Evolutionary conservation across 1,284 basidiomycete species (phyloP).

Genomic region (Malassezia arunalokei): DNA sequence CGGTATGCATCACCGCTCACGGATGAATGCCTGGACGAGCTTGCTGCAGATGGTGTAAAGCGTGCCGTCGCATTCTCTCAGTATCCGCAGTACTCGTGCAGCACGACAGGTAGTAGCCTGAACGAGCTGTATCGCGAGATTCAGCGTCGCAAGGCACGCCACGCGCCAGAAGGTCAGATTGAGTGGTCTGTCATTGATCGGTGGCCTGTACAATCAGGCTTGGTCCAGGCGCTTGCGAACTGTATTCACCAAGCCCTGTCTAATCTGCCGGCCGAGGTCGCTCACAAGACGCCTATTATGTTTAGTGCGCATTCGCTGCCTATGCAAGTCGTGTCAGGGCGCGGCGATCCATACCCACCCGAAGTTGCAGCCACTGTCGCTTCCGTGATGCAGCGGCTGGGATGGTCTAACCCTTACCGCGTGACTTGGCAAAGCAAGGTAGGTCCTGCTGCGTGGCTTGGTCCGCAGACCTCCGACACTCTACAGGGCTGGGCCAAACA

Average conservation of each 20-base stretch:
- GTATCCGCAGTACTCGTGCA: slow-evolving; percentile 98
- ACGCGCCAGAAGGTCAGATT: slow-evolving; percentile 52
- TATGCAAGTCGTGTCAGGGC: slow-evolving; percentile 53
- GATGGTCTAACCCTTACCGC: slow-evolving; percentile 54
- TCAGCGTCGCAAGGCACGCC: slow-evolving; percentile 45
- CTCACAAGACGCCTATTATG: slow-evolving; percentile 67
- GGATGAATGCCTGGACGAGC: slow-evolving; percentile 65
- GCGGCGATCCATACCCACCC: slow-evolving; percentile 89
- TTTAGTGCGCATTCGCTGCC: slow-evolving; percentile 98
- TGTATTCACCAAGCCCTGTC: slow-evolving; percentile 73
- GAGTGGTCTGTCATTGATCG: slow-evolving; percentile 97
- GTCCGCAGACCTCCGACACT: slow-evolving; percentile 83
- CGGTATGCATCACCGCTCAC: slow-evolving; percentile 73
- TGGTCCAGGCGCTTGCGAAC: slow-evolving; percentile 83
- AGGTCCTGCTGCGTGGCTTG: slow-evolving; percentile 95
- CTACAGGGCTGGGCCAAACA: slow-evolving; percentile 81
- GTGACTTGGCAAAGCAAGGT: slow-evolving; percentile 98
- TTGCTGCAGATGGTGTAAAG: slow-evolving; percentile 80
- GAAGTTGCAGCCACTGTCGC: slow-evolving; percentile 80
- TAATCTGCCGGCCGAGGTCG: slow-evolving; percentile 58
- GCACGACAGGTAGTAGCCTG: slow-evolving; percentile 88
- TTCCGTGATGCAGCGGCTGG: slow-evolving; percentile 38
- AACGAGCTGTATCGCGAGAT: slow-evolving; percentile 70
- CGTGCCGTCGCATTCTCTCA: slow-evolving; percentile 93
- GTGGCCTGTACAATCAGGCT: slow-evolving; percentile 88